Base-by-base conservation (phyloP, 2,329 filamentous ascomycete species). In the Penicillium sclerotigenum region DNA sequence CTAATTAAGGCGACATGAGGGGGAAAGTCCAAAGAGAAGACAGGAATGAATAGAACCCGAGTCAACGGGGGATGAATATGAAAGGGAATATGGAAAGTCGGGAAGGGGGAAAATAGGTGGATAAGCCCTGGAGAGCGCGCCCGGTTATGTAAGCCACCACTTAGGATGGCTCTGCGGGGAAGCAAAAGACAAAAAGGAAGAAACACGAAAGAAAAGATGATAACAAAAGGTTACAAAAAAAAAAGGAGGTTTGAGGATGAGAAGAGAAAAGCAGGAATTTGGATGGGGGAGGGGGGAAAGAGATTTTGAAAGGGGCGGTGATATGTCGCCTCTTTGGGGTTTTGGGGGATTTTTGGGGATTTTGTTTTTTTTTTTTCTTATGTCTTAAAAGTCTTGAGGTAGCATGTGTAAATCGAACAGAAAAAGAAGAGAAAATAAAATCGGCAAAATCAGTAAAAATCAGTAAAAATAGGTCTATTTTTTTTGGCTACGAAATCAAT, bases 1-100 rank as follows among this genome's bases (percentile, higher is more conserved):
- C 29, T 42, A 63, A 60, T 60, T 70, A 68, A 50, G 62, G 64
- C 67, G 67, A 71, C 69, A 71, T 71, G 61, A 61, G 56, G 66
- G 57, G 16, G 4, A 24, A 33, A 33, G 36, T 36, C 41, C 24
- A 28, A 42, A 42, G 4, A 42, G 18, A 34, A 56, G 36, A 38
- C 40, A 37, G 29, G 28, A 47, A 47, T 14, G 38, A 24, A 50
- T 41, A 55, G 33, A 41, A 48, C 61, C 59, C 58, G 54, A 56
- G 40, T 56, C 45, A 54, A 53, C 57, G 56, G 57, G 55, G 54
- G 45, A 47, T 52, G 37, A 43, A 47, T 54, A 48, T 53, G 52
- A 52, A 46, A 54, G 52, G 55, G 51, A 55, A 49, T 47, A 46
- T 57, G 57, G 42, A 48, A 45, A 18, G 52, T 37, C 49, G 49